Percentiles rank a stretch among this genome's conserved stretches.
Conservation (phyloP, 768 basidiomycete species). For the Suillus hirtellus region DNA sequence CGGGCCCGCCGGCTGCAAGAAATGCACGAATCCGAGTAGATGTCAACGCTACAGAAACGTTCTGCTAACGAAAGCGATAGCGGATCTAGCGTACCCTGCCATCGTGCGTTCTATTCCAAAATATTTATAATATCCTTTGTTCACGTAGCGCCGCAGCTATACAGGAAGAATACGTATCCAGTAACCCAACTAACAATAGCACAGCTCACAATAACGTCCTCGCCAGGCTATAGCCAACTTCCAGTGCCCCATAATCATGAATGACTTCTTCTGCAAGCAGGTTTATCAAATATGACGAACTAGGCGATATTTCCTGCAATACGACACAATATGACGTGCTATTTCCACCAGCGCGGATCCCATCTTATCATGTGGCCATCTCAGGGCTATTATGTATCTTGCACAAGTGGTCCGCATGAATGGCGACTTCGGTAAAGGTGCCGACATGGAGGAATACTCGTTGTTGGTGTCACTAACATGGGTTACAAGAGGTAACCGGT, state of each 20-base stretch:
- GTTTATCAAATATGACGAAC: background rate
- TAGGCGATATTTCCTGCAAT: background rate
- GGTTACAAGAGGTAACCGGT: background rate
- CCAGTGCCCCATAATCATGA: background rate
- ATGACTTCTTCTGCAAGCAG: background rate
- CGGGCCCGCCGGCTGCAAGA: background rate
- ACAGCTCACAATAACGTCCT: background rate
- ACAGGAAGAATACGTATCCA: background rate
- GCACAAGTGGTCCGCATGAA: background rate
- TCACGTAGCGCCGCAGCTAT: background rate
- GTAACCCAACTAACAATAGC: background rate
- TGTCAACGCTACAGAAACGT: background rate
- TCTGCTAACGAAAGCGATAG: background rate
- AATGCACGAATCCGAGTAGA: background rate
- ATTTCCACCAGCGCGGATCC: background rate
- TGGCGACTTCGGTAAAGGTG: background rate
- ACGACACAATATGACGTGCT: background rate
- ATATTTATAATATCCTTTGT: background rate
- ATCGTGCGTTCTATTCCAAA: background rate
- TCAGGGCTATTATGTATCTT: background rate
- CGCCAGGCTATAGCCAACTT: background rate
- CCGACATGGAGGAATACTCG: background rate
- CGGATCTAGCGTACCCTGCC: background rate
- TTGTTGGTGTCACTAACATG: background rate
- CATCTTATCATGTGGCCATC: slow-evolving; percentile 3